Percentiles rank a stretch among this genome's conserved stretches.
These are phyloP conservation scores for Blastocystis sp. DNA, from an alignment of 352 stramenopile genomes.

Conservation along the genomic window DNA sequence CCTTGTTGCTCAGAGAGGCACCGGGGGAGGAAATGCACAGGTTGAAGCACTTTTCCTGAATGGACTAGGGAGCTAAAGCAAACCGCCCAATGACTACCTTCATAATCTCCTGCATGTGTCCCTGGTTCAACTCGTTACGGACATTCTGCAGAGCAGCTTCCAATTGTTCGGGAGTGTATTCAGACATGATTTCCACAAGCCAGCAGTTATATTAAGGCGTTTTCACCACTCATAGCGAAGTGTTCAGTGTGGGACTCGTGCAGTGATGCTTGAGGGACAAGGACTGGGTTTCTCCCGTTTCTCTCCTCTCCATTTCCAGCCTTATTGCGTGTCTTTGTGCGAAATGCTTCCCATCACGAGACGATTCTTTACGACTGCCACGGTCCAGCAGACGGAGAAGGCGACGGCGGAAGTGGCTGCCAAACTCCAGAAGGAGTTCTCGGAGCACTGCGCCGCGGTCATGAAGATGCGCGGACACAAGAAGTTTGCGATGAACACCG, in stretches of 20 bases:
- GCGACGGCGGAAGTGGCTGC: constrained; percentile 16
- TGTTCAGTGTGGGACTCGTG: background rate
- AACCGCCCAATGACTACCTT: constrained; percentile 72
- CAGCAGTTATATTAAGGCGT: no score
- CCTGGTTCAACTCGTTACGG: constrained; percentile 79
- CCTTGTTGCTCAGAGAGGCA: constrained; percentile 82
- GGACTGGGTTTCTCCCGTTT: background rate
- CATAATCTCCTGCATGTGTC: constrained; percentile 81
- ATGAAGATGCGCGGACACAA: constrained; percentile 60
- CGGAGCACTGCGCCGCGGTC: constrained; percentile 16
- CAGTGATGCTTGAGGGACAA: constrained; percentile 26
- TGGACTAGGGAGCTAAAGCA: constrained; percentile 67
- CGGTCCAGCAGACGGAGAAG: constrained; percentile 6
- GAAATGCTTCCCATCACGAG: constrained; percentile 25
- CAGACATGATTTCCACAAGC: constrained; percentile 29
- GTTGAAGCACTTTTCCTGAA: constrained; percentile 85
- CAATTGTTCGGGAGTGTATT: constrained; percentile 60
- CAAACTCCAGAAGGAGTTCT: constrained; percentile 52
- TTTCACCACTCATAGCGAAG: constrained; percentile 8
- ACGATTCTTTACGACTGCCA: constrained; percentile 51
- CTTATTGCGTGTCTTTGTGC: background rate
- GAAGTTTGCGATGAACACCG: constrained; percentile 31
- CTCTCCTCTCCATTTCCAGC: constrained; percentile 2
- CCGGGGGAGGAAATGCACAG: constrained; percentile 81
- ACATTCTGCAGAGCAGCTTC: constrained; percentile 73